These are phyloP conservation scores for Vigna trinervia DNA, from an alignment of 306 rosid species.

Conservation along the genomic window DNA sequence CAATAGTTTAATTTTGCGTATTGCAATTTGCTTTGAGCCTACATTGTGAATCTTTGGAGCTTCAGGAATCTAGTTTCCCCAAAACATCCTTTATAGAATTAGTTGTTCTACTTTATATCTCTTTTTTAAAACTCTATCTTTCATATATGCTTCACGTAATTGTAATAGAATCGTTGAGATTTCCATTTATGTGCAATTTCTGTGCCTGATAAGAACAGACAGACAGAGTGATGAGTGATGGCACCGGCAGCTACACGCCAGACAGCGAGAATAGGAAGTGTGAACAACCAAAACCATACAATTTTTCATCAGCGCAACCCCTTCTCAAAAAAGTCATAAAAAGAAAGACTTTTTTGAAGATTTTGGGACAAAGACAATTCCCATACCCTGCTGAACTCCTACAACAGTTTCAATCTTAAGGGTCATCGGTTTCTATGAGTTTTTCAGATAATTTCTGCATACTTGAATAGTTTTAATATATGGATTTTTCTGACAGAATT, in stretches of 20 bases:
- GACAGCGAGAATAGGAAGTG: background rate
- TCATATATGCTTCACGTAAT: background rate
- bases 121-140: too few relatives aligned
- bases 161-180: background rate
- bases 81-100: too few relatives aligned
- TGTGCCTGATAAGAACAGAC: background rate
- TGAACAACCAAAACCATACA: background rate
- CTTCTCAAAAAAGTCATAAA: slow-evolving; percentile 5
- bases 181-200: background rate
- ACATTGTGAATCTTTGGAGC: too few relatives aligned
- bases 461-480: too few relatives aligned
- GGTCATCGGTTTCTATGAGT: too few relatives aligned
- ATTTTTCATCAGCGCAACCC: background rate
- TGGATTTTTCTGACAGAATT: too few relatives aligned
- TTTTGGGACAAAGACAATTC: background rate
- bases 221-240: background rate
- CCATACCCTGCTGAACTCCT: background rate
- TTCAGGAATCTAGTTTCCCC: too few relatives aligned
- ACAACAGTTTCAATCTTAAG: too few relatives aligned
- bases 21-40: too few relatives aligned
- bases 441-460: too few relatives aligned
- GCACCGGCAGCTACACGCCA: slow-evolving; percentile 11
- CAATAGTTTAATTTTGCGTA: too few relatives aligned
- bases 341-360: background rate
- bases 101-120: too few relatives aligned